Evolutionary conservation across 768 basidiomycete species (phyloP), one percentile per base, ranked within the genome.

Genomic region (Candolleomyces efflorescens): DNA sequence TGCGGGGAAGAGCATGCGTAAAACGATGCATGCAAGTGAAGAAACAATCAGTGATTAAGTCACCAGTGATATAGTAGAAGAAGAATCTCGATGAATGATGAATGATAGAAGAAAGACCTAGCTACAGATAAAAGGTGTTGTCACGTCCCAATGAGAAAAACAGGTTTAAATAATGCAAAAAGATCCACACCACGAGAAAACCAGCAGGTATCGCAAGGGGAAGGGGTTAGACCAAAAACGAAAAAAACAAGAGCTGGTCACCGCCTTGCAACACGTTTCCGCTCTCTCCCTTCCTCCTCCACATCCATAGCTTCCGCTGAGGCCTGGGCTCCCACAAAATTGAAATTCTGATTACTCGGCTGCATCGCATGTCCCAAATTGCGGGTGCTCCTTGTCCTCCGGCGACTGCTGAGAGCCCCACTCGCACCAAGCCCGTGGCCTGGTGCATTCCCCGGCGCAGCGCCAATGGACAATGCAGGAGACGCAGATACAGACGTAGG

Each of bases 251-350:
- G 9, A 9, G 18, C 5, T 20, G 41, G 18, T 75, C 67, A 90
- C 61, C 89, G 76, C 64, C 89, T 77, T 10, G 87, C 78, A 36
- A 88, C 79, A 48, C 90, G 80, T 66, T 92, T 92, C 65, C 90
- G 75, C 65, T 91, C 89, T 55, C 89, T 78, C 2, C 78, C 78
- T 13, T 89, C 88, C 53, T 91, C 90, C 63, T 92, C 90, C 17
- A 90, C 75, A 43, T 91, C 88, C 82, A 90, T 90, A 59, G 79
- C 81, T 50, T 82, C 81, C 23, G 71, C 64, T 53, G 68, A 45
- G 23, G 66, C 60, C 52, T 71, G 75, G 6, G 71, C 70, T 49
- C 73, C 64, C 60, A 67, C 77, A 60, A 70, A 70, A 60, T 65
- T 77, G 69, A 66, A 75, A 39, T 70, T 77, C 68, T 75, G 75